phyloP scores from a whole-genome alignment of 345 rosid species.

The Euphorbia tirucalli region DNA sequence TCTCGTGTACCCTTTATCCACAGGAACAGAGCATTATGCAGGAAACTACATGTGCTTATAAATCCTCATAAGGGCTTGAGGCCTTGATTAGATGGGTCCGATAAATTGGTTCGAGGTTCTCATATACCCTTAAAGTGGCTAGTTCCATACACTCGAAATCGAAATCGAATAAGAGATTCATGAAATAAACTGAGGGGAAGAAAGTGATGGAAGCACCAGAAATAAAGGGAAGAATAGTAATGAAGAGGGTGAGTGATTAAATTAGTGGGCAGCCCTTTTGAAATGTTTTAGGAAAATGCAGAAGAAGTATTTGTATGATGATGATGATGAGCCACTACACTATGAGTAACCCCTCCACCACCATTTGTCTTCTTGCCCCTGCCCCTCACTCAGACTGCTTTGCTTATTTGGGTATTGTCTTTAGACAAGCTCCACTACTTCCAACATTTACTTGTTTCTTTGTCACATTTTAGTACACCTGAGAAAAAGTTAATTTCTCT shows the following conservation, averaged over 20 bases:
- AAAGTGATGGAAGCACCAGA: slow-evolving; percentile 14
- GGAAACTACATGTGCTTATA: background rate
- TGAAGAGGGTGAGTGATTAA: background rate
- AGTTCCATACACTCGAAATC: slow-evolving; percentile 19
- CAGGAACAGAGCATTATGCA: slow-evolving; percentile 6
- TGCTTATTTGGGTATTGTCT: slow-evolving; percentile 5
- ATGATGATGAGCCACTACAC: too few relatives aligned
- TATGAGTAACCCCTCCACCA: slow-evolving; percentile 67
- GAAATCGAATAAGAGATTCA: background rate
- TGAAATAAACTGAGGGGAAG: slow-evolving; percentile 15
- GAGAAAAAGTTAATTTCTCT: slow-evolving; percentile 10
- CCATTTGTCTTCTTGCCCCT: slow-evolving; percentile 48
- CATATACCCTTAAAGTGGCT: too few relatives aligned
- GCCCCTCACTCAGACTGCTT: slow-evolving; percentile 18
- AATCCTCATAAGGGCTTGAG: too few relatives aligned
- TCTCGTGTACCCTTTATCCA: background rate
- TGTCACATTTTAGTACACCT: slow-evolving; percentile 13
- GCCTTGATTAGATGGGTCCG: slow-evolving; percentile 23
- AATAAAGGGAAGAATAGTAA: slow-evolving; percentile 22
- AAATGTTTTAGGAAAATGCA: slow-evolving; percentile 27
- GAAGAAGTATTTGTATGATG: slow-evolving; percentile 31
- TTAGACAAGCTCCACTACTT: slow-evolving; percentile 28
- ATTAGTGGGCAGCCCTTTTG: slow-evolving; percentile 39
- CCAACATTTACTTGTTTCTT: slow-evolving; percentile 10
- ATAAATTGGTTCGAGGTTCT: too few relatives aligned